Percentiles rank a stretch among this genome's conserved stretches.
These are phyloP conservation scores for Fusarium equiseti DNA, from an alignment of 2,329 filamentous ascomycete genomes.

Conservation along the genomic window DNA sequence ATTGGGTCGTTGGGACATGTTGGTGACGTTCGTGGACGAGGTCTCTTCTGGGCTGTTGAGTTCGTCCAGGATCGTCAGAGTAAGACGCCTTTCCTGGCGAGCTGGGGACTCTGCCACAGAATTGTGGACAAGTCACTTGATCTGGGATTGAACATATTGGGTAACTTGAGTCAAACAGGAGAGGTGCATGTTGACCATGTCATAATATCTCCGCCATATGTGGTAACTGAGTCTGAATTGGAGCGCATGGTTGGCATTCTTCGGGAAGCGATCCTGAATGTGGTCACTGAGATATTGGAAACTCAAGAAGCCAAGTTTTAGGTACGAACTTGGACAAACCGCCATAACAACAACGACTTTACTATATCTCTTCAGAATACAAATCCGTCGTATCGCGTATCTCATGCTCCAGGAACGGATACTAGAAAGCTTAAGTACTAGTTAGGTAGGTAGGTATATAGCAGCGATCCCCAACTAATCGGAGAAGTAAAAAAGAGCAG, in stretches of 20 bases:
- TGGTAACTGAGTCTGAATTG: not conserved
- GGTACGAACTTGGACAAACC: not conserved
- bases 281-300: not conserved
- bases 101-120: not conserved
- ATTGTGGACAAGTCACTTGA: slow-evolving; percentile 1
- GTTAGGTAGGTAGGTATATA: not conserved
- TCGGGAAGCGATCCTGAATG: not conserved
- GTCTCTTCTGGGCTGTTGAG: slow-evolving; percentile 11
- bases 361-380: not conserved
- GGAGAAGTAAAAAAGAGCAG: not conserved
- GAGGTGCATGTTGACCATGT: slow-evolving; percentile 10
- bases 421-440: not conserved
- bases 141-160: slow-evolving; percentile 1
- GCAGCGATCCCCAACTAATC: not conserved
- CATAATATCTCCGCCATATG: slow-evolving; percentile 8
- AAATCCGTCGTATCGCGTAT: not conserved
- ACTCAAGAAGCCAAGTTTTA: not conserved
- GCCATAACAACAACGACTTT: not conserved
- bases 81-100: slow-evolving; percentile 5
- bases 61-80: slow-evolving; percentile 2
- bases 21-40: slow-evolving; percentile 3
- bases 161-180: slow-evolving; percentile 1
- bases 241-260: slow-evolving; percentile 1
- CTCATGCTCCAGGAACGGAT: not conserved
- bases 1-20: not conserved